These are phyloP conservation scores for Laburnicola sp. DNA, from an alignment of 2,329 filamentous ascomycete species.

Conservation along the genomic window DNA sequence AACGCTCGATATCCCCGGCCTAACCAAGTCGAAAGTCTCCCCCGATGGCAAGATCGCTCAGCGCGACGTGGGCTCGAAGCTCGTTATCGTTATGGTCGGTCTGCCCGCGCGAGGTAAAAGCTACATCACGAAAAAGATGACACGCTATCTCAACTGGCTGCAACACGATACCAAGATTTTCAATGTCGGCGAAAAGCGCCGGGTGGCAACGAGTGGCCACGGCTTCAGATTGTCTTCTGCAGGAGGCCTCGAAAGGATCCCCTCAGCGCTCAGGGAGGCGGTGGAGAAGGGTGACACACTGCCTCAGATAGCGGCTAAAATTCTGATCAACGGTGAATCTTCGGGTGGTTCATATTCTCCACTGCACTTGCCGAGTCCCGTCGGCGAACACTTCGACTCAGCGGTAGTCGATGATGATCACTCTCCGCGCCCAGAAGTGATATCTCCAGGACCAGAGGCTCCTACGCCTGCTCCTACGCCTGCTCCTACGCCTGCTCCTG, in stretches of 20 bases:
- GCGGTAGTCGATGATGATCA: conserved; percentile 28
- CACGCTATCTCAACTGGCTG: conserved; percentile 93
- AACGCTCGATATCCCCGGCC: conserved; percentile 92
- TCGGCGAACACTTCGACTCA: conserved; percentile 25
- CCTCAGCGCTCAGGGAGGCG: conserved; percentile 28
- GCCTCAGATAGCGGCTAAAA: conserved; percentile 55
- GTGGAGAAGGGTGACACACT: conserved; percentile 34
- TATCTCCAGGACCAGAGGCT: conserved; percentile 36
- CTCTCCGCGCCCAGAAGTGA: conserved; percentile 37
- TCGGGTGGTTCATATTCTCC: conserved; percentile 42
- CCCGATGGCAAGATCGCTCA: conserved; percentile 93
- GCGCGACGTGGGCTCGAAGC: conserved; percentile 91
- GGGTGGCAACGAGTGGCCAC: conserved; percentile 70
- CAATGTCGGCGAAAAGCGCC: conserved; percentile 91
- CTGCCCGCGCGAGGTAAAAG: conserved; percentile 94
- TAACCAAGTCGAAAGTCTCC: conserved; percentile 93
- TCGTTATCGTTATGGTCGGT: conserved; percentile 98
- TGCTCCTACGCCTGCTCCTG: conserved; percentile 22
- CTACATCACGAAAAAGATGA: conserved; percentile 98
- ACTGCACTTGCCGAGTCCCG: conserved; percentile 35
- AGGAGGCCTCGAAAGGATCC: conserved; percentile 29
- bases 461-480: conserved; percentile 21
- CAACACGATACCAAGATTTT: conserved; percentile 96
- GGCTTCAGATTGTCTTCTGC: conserved; percentile 46
- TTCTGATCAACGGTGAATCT: conserved; percentile 62